A percentile compares a stretch with the other conserved stretches of the same genome.
Conservation (phyloP, 805 yeast genomes). For the Jamesozyma gamospora region DNA sequence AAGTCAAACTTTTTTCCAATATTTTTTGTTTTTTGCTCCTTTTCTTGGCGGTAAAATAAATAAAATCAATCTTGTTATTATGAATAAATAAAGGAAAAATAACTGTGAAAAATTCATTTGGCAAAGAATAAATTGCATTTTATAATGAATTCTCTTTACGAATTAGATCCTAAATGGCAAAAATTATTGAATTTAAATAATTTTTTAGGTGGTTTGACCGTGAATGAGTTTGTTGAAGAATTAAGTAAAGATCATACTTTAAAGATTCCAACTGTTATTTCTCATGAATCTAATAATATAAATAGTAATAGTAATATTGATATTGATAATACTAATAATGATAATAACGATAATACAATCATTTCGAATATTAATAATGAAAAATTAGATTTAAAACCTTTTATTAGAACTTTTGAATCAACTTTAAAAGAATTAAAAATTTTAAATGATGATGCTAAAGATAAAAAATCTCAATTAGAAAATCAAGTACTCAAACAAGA, state of each 20-base stretch:
- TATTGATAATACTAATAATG: neutral
- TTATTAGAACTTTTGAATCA: constrained; percentile 84
- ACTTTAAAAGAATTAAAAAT: constrained; percentile 62
- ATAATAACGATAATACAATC: neutral
- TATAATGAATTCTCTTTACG: constrained; percentile 39
- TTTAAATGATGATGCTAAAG: constrained; percentile 46
- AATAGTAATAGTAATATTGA: neutral
- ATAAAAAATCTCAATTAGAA: constrained; percentile 42
- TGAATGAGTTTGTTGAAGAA: constrained; percentile 72
- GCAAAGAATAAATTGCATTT: too few relatives aligned
- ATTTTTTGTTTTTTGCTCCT: too few relatives aligned
- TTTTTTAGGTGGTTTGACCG: constrained; percentile 59
- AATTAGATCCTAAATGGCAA: constrained; percentile 54
- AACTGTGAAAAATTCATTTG: too few relatives aligned
- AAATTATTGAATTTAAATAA: constrained; percentile 48
- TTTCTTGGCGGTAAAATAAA: neutral
- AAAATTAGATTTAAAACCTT: constrained; percentile 80
- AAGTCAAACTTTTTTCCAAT: too few relatives aligned
- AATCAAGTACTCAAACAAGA: constrained; percentile 52
- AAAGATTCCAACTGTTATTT: constrained; percentile 4
- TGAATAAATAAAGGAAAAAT: too few relatives aligned
- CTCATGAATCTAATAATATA: neutral
- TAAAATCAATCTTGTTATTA: too few relatives aligned
- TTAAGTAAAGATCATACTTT: constrained; percentile 52
- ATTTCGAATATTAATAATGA: constrained; percentile 10